Conservation (phyloP, 2,329 filamentous ascomycete species). For the Diplodia seriata region DNA sequence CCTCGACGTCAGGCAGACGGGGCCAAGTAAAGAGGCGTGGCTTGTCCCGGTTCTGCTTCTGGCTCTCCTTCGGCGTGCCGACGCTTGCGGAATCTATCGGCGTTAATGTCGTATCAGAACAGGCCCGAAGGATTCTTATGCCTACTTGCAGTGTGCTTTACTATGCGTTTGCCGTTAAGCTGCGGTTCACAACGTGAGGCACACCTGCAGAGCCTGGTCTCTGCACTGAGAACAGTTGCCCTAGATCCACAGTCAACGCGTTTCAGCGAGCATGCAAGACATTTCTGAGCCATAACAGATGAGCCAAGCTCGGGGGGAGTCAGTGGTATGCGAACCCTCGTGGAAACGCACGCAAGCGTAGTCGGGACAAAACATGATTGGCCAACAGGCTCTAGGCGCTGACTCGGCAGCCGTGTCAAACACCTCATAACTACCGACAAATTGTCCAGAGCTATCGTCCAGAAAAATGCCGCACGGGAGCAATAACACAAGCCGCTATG, state of each 20-base stretch:
- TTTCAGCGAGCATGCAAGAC: neutral
- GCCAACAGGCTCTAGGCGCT: neutral
- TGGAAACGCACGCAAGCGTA: neutral
- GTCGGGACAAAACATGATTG: conserved; percentile 8
- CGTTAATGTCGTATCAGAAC: conserved; percentile 5
- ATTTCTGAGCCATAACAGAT: neutral
- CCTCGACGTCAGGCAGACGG: conserved; percentile 6
- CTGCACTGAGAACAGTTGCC: neutral
- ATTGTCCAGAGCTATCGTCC: neutral
- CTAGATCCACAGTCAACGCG: neutral
- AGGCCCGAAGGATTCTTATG: conserved; percentile 10
- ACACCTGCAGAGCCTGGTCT: neutral
- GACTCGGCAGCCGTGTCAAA: conserved; percentile 3
- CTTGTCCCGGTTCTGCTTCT: conserved; percentile 20
- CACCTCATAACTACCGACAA: neutral
- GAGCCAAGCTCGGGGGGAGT: neutral
- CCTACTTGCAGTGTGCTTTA: neutral
- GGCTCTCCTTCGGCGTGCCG: conserved; percentile 12
- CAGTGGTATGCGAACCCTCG: neutral
- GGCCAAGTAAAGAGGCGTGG: conserved; percentile 27
- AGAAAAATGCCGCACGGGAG: neutral
- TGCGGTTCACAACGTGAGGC: too few relatives aligned
- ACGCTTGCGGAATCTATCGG: conserved; percentile 21
- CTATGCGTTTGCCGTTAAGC: neutral
- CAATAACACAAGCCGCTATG: neutral